phyloP scores from a whole-genome alignment of 371 early-diverging fungal genomes.

The Fennellomyces sp. region DNA sequence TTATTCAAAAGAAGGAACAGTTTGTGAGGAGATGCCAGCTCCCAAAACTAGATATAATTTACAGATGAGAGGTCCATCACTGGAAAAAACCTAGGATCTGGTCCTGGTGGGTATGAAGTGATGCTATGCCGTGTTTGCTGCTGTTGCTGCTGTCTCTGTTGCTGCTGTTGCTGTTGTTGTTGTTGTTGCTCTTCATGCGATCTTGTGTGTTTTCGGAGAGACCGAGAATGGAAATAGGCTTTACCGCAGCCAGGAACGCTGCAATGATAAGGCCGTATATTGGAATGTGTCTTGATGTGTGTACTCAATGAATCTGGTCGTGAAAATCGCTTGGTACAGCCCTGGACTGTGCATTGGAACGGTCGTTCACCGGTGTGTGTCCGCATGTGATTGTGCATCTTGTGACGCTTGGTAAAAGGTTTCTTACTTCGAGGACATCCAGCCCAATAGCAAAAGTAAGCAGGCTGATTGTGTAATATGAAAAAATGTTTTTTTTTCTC shows the following conservation, averaged over 20 bases:
- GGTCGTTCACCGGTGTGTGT: slow-evolving; percentile 88
- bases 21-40: not conserved
- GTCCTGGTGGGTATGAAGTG: not conserved
- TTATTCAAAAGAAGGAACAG: not conserved
- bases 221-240: slow-evolving; percentile 27
- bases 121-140: not conserved
- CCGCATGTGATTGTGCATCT: slow-evolving; percentile 88
- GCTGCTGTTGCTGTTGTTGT: slow-evolving; percentile 14
- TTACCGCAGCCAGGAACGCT: slow-evolving; percentile 18
- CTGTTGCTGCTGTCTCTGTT: slow-evolving; percentile 17
- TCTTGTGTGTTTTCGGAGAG: slow-evolving; percentile 24
- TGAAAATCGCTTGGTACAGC: slow-evolving; percentile 84
- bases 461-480: slow-evolving; percentile 23
- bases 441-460: slow-evolving; percentile 84
- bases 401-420: slow-evolving; percentile 90
- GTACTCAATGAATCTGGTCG: slow-evolving; percentile 89
- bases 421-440: slow-evolving; percentile 75
- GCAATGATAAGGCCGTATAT: slow-evolving; percentile 60
- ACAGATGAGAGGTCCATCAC: not conserved
- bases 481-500: not conserved
- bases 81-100: not conserved
- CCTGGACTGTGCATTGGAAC: slow-evolving; percentile 49
- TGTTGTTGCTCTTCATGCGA: slow-evolving; percentile 23
- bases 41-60: not conserved
- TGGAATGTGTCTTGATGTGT: slow-evolving; percentile 86